Percentiles rank a stretch among this genome's conserved stretches.
phyloP scores from a whole-genome alignment of 1,139 yeast genomes.

The Pneumocystis murina region DNA sequence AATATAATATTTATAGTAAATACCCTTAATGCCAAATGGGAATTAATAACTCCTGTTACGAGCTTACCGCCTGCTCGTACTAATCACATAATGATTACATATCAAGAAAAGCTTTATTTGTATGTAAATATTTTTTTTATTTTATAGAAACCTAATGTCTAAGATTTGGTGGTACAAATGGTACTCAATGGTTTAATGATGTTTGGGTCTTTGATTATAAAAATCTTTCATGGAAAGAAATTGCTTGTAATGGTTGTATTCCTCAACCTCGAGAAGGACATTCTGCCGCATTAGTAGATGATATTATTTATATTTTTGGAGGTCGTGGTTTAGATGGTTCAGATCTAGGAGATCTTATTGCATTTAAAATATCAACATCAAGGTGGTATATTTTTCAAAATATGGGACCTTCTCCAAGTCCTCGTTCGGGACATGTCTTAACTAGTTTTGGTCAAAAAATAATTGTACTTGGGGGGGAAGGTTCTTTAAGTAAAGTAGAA shows the following conservation, averaged over 20 bases:
- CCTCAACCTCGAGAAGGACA: conserved; percentile 92
- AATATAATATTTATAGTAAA: conserved; percentile 4
- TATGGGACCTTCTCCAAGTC: conserved; percentile 52
- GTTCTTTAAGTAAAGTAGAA: conserved; percentile 15
- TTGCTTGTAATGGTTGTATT: conserved; percentile 39
- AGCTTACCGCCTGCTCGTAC: conserved; percentile 76
- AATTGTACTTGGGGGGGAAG: conserved; percentile 70
- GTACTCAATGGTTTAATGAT: conserved; percentile 58
- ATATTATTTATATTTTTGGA: conserved; percentile 72
- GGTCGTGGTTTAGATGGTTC: conserved; percentile 73
- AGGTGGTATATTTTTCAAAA: conserved; percentile 58
- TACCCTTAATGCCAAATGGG: conserved; percentile 75
- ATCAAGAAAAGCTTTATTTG: conserved; percentile 65
- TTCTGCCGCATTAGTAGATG: conserved; percentile 66
- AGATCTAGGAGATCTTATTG: conserved; percentile 51
- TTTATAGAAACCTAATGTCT: background rate
- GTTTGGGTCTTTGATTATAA: conserved; percentile 71
- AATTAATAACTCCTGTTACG: conserved; percentile 43
- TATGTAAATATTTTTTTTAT: conserved; percentile 18
- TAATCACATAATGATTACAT: conserved; percentile 77
- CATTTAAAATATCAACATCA: conserved; percentile 58
- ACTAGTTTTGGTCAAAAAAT: conserved; percentile 60
- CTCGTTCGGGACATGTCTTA: conserved; percentile 89
- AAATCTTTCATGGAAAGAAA: conserved; percentile 45
- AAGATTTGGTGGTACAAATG: conserved; percentile 80